A percentile compares a stretch with the other conserved stretches of the same genome.
Conservation (phyloP, 2,329 filamentous ascomycete genomes). For the Didymella arachidicola region DNA sequence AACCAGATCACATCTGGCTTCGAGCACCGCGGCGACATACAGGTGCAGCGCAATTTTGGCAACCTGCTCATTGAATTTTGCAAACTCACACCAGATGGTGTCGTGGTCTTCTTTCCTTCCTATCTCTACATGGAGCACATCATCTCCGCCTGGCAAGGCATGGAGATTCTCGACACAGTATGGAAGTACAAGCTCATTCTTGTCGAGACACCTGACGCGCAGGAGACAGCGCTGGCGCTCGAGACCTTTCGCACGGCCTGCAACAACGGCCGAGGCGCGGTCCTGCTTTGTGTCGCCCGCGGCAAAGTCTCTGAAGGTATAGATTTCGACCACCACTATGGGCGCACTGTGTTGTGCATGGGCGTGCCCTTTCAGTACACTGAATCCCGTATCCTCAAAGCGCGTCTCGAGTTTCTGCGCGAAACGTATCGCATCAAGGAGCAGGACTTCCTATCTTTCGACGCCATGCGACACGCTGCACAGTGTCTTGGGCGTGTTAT, state of each 20-base stretch:
- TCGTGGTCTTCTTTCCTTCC: conserved; percentile 99
- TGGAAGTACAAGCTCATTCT: conserved; percentile 99
- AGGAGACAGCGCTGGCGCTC: conserved; percentile 93
- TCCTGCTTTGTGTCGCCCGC: conserved; percentile 92
- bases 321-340: conserved; percentile 99
- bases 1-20: conserved; percentile 92
- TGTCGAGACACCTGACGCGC: conserved; percentile 95
- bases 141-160: conserved; percentile 98
- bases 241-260: conserved; percentile 98
- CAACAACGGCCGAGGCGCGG: conserved; percentile 93
- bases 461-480: conserved; percentile 98
- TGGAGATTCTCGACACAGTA: conserved; percentile 95
- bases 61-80: conserved; percentile 93
- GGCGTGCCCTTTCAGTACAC: conserved; percentile 99
- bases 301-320: conserved; percentile 98
- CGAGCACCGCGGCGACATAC: conserved; percentile 92
- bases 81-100: conserved; percentile 92
- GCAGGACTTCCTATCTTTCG: conserved; percentile 97
- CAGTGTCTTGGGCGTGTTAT: conserved; percentile 95
- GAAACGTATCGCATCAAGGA: conserved; percentile 97
- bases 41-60: conserved; percentile 96
- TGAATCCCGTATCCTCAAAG: conserved; percentile 95
- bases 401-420: conserved; percentile 91
- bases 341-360: conserved; percentile 92
- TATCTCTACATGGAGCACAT: conserved; percentile 99